Conservation (phyloP, 176 grass and related monocot genomes). For the Juncus effusus region DNA sequence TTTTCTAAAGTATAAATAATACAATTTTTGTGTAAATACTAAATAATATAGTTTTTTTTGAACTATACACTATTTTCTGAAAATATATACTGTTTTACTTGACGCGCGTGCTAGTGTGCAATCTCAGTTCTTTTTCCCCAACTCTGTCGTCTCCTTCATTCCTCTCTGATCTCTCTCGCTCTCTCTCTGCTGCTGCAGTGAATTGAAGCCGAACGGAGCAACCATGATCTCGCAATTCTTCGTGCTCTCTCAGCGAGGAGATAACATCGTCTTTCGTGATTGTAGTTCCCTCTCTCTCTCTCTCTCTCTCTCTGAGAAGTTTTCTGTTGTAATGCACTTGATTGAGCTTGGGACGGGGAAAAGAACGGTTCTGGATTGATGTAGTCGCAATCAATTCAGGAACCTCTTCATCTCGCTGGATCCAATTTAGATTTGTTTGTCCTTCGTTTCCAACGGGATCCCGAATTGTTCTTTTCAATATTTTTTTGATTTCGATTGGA, state of each 20-base stretch:
- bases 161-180: not conserved
- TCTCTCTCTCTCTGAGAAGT: constrained; percentile 2
- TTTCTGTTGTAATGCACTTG: constrained; percentile 12
- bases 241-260: constrained; percentile 92
- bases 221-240: constrained; percentile 99
- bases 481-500: too few relatives aligned
- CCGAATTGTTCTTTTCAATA: not conserved
- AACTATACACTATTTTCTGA: too few relatives aligned
- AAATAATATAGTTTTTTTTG: too few relatives aligned
- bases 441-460: not conserved
- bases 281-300: constrained; percentile 54
- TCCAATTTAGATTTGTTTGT: not conserved
- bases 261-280: constrained; percentile 99
- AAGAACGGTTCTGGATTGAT: not conserved
- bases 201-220: not conserved
- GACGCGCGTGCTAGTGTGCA: too few relatives aligned
- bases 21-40: too few relatives aligned
- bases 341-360: constrained; percentile 1
- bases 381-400: constrained; percentile 10
- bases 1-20: too few relatives aligned
- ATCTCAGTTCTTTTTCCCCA: too few relatives aligned
- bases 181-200: not conserved
- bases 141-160: not conserved
- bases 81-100: too few relatives aligned
- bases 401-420: constrained; percentile 1